Evolutionary conservation across 2,329 filamentous ascomycete species (phyloP), one percentile per base, ranked within the genome.

Genomic region (Diplodia sapinea): DNA sequence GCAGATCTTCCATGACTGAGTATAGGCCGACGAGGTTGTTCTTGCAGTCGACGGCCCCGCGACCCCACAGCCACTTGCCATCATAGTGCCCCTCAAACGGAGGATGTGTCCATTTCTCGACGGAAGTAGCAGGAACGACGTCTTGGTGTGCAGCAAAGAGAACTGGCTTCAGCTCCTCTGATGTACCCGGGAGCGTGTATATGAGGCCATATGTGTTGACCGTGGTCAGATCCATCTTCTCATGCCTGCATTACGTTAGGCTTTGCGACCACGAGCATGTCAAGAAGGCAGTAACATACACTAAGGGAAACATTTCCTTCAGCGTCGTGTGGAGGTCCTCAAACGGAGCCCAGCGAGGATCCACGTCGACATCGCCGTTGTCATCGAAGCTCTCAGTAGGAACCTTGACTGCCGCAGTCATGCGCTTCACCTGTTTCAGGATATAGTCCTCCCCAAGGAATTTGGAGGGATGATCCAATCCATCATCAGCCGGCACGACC

Each of bases 141-240:
- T 90, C 88, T 73, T 89, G 86, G 74, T 89, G 88, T 1, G 87
- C 87, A 80, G 88, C 86, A 47, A 90, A 78, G 26, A 89, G 76
- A 3, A 84, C 82, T 0, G 87, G 87, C 74, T 85, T 86, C 47
- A 87, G 75, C 1, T 72, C 74, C 2, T 75, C 68, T 43, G 88
- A 79, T 7, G 78, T 80, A 4, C 87, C 88, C 49, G 82, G 69
- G 83, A 86, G 86, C 2, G 85, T 87, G 73, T 84, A 88, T 36
- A 89, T 73, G 52, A 89, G 77, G 2, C 84, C 87, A 72, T 88
- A 84, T 1, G 81, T 85, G 73, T 89, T 89, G 71, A 88, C 77
- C 68, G 83, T 84, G 66, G 88, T 83, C 0, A 87, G 75, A 7
- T 78, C 73, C 63, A 87, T 75, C 4, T 78, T 77, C 20, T 76